Evolutionary conservation across 352 stramenopile genomes (phyloP), one percentile per base, ranked within the genome.

Genomic region (Phytophthora palmivora): DNA sequence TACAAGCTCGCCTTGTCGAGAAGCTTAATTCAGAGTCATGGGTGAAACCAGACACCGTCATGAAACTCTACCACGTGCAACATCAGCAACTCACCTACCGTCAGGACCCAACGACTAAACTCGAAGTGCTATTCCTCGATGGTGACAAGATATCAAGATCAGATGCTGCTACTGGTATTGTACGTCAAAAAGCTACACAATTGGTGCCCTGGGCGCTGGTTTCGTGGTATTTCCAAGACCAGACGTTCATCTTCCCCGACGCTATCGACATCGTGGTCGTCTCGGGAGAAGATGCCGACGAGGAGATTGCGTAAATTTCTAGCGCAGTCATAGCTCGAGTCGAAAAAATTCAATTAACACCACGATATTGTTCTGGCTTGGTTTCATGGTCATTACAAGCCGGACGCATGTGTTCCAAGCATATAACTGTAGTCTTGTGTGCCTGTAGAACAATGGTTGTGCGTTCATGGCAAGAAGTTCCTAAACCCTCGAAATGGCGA

Each of bases 211-310:
- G 63, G 63, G 47, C 58, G n/a, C 30, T 51, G 0, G 38, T 72
- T 34, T 68, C 57, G 26, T 72, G 63, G 63, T 68, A 68, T n/a
- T 68, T 68, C 22, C 58, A 68, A 44, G 57, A 67, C 11, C 38
- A 59, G 32, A 49, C 54, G 37, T 72, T 72, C 39, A 39, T 38
- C 12, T 68, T 72, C 34, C 63, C 63, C 11, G 63, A 72, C 21
- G 57, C 46, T 26, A 30, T 72, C 9, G 63, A 72, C 16, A 26
- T 72, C 5, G 58, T 72, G 9, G 53, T 60, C 11, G 34, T 53
- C 2, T 66, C n/a, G n/a, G n/a, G 47, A 19, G 32, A 60, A 34
- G 34, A 66, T 37, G n/a, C 7, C n/a, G 52, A 56, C 1, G 8
- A 51, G 8, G 15, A 58, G 15, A 3, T 28, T 28, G 24, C 24